Evolutionary conservation across 345 rosid genomes (phyloP).

Genomic region (Arabidopsis arenosa): DNA sequence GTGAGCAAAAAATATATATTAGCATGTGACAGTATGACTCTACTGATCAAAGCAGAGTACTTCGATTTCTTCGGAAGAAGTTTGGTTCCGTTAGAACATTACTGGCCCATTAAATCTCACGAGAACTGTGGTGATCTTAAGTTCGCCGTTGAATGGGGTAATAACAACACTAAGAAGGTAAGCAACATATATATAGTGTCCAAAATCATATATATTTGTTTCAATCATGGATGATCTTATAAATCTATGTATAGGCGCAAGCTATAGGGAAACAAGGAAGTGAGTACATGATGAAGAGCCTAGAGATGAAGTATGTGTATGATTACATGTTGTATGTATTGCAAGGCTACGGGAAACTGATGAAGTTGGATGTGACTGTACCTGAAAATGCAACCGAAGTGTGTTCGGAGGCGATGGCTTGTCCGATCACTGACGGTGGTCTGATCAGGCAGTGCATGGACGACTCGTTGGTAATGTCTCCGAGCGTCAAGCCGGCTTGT

Average conservation of each 20-base stretch:
- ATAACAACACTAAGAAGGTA: conserved; percentile 49
- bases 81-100: conserved; percentile 54
- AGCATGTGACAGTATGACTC: conserved; percentile 55
- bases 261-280: conserved; percentile 57
- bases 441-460: conserved; percentile 47
- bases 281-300: conserved; percentile 47
- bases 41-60: conserved; percentile 46
- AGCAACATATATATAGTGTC: background rate
- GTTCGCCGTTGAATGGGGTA: conserved; percentile 63
- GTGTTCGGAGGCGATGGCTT: conserved; percentile 53
- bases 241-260: conserved; percentile 50
- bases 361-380: conserved; percentile 55
- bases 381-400: conserved; percentile 48
- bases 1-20: conserved; percentile 59
- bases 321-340: conserved; percentile 65
- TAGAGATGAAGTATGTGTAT: conserved; percentile 59
- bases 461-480: conserved; percentile 58
- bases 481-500: conserved; percentile 52
- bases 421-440: conserved; percentile 45
- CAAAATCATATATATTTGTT: background rate
- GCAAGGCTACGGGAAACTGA: conserved; percentile 52
- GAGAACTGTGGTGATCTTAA: conserved; percentile 51
- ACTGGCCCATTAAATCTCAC: conserved; percentile 55
- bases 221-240: background rate
- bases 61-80: conserved; percentile 57